phyloP scores from a whole-genome alignment of 2,329 filamentous ascomycete genomes.

The Microdochium nivale region DNA sequence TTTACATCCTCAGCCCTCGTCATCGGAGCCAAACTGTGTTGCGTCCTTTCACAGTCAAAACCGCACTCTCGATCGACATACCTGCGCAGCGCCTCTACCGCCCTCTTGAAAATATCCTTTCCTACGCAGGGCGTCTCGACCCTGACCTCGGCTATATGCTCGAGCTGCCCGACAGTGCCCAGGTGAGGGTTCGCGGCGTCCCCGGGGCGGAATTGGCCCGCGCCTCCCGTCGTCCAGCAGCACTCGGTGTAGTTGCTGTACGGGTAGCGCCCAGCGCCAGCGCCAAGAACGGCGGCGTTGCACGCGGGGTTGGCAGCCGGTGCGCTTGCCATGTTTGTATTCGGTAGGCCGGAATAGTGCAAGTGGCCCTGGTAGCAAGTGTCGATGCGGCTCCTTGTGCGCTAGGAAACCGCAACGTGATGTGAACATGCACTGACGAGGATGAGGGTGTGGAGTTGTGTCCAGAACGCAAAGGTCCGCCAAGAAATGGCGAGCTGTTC shows the following conservation, averaged over 20 bases:
- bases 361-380: too few species aligned
- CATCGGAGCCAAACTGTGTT: too few species aligned
- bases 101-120: not conserved
- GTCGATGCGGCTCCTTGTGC: too few species aligned
- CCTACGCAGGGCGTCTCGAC: not conserved
- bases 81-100: not conserved
- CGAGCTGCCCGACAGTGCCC: not conserved
- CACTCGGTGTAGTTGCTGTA: slow-evolving; percentile 47
- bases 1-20: too few species aligned
- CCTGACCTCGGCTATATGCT: not conserved
- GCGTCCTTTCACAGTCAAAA: too few species aligned
- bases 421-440: too few species aligned
- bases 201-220: slow-evolving; percentile 58
- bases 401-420: too few species aligned
- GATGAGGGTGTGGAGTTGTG: too few species aligned
- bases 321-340: slow-evolving; percentile 1
- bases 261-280: slow-evolving; percentile 46
- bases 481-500: too few species aligned
- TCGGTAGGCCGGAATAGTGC: too few species aligned
- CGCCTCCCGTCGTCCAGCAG: slow-evolving; percentile 43
- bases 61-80: too few species aligned
- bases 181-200: slow-evolving; percentile 44
- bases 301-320: slow-evolving; percentile 22
- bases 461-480: too few species aligned
- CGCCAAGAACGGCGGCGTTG: slow-evolving; percentile 47